Evolutionary conservation across 1,284 basidiomycete genomes (phyloP).

Genomic region (Microbotryum intermedium): DNA sequence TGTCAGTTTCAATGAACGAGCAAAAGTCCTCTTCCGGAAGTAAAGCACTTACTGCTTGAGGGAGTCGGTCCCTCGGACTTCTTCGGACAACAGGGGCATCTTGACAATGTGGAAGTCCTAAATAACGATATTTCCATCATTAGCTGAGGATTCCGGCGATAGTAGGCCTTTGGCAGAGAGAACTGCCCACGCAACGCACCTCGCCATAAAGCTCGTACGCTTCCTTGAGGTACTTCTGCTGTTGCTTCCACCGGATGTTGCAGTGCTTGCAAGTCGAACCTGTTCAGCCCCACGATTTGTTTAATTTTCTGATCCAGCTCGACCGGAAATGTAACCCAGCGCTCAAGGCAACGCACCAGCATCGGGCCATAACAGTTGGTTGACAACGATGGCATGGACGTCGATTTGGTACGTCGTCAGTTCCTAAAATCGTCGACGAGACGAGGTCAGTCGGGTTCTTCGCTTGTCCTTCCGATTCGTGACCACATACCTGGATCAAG

Average conservation of each 20-base stretch:
- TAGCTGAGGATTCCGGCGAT: background rate
- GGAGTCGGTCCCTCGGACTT: slow-evolving; percentile 90
- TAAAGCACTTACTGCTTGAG: slow-evolving; percentile 55
- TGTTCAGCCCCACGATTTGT: slow-evolving; percentile 34
- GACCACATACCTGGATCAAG: slow-evolving; percentile 57
- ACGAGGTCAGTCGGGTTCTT: too few species aligned
- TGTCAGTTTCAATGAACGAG: background rate
- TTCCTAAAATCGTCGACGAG: slow-evolving; percentile 45
- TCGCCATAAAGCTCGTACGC: slow-evolving; percentile 76
- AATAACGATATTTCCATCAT: too few species aligned
- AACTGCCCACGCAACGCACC: background rate
- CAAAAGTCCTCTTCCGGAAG: too few species aligned
- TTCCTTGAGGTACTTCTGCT: slow-evolving; percentile 89
- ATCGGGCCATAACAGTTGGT: slow-evolving; percentile 92
- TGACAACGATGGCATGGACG: slow-evolving; percentile 97
- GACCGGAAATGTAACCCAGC: background rate
- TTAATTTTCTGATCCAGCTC: background rate
- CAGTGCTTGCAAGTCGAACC: slow-evolving; percentile 93
- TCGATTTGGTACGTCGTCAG: slow-evolving; percentile 94
- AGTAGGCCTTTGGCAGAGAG: background rate
- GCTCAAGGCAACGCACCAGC: slow-evolving; percentile 50
- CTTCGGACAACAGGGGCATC: slow-evolving; percentile 88
- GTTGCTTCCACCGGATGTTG: slow-evolving; percentile 88
- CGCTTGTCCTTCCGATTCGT: too few species aligned
- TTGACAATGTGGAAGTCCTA: slow-evolving; percentile 91